Conservation (phyloP, 345 rosid species). For the Linum lewisii region DNA sequence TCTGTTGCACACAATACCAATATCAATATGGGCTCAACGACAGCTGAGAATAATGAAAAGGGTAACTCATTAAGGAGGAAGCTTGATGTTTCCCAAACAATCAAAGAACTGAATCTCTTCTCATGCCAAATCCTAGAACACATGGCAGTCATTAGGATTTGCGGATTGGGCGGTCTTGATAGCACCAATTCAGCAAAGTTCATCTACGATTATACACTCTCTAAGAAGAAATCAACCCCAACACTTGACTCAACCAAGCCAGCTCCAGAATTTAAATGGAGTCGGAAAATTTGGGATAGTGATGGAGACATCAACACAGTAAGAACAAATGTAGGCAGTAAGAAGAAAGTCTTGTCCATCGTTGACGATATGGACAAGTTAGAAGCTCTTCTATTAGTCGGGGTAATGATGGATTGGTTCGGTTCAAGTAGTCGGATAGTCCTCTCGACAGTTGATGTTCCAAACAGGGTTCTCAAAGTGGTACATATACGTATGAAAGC, state of each 20-base stretch:
- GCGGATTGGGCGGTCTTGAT: not conserved
- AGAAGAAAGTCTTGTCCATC: not conserved
- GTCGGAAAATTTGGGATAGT: not conserved
- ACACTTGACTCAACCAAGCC: not conserved
- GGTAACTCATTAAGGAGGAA: not conserved
- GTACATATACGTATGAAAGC: not conserved
- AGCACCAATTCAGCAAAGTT: not conserved
- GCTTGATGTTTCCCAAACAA: not conserved
- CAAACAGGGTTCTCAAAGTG: not conserved
- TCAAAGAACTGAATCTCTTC: not conserved
- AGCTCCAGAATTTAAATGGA: not conserved
- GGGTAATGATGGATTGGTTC: not conserved
- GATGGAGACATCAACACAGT: not conserved
- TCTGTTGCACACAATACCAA: not conserved
- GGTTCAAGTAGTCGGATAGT: not conserved
- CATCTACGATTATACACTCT: not conserved
- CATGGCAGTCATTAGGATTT: not conserved
- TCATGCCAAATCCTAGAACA: not conserved
- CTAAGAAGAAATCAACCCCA: not conserved
- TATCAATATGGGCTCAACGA: not conserved
- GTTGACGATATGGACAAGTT: not conserved
- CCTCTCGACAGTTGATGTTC: not conserved
- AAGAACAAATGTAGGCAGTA: not conserved
- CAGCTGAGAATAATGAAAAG: not conserved
- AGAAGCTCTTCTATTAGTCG: not conserved